Evolutionary conservation across 768 basidiomycete species (phyloP).

Genomic region (Rhodotorula sphaerocarpa): DNA sequence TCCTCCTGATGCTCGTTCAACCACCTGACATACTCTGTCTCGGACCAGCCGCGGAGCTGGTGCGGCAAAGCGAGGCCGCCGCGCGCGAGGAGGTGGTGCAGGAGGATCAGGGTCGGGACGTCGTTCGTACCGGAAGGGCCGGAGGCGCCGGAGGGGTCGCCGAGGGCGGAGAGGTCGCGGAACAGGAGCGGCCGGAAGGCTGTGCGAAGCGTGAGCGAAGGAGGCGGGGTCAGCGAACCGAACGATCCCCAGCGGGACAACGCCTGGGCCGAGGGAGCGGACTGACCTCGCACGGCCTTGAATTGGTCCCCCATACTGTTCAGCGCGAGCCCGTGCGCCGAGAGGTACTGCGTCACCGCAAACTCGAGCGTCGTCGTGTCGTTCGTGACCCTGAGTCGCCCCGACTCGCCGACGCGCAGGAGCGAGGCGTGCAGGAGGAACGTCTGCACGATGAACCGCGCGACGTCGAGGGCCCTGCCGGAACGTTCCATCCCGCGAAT

Average conservation of each 20-base stretch:
- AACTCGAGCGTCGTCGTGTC: conserved; percentile 98
- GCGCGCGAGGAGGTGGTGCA: conserved; percentile 81
- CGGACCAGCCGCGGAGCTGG: conserved; percentile 82
- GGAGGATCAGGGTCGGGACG: conserved; percentile 67
- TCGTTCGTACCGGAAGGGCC: too few species aligned
- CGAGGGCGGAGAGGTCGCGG: conserved; percentile 66
- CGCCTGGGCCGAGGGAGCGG: background rate
- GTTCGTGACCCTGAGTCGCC: conserved; percentile 85
- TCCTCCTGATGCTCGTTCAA: conserved; percentile 77
- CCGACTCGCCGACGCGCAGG: conserved; percentile 79
- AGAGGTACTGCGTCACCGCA: conserved; percentile 66
- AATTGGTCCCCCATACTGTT: conserved; percentile 81
- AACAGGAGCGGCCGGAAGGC: conserved; percentile 70
- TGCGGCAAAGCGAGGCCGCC: conserved; percentile 62
- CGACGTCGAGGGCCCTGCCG: conserved; percentile 57
- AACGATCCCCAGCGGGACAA: background rate
- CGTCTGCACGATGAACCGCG: conserved; percentile 67
- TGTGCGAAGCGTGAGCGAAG: background rate
- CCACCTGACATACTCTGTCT: conserved; percentile 94
- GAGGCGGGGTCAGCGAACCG: background rate
- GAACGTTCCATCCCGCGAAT: background rate
- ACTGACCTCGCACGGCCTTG: conserved; percentile 56
- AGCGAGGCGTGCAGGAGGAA: conserved; percentile 94
- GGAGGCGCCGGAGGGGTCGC: conserved; percentile 50
- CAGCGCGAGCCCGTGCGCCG: conserved; percentile 49